Base-by-base conservation (phyloP, 1,139 yeast species). In the Saccharomyces uvarum region DNA sequence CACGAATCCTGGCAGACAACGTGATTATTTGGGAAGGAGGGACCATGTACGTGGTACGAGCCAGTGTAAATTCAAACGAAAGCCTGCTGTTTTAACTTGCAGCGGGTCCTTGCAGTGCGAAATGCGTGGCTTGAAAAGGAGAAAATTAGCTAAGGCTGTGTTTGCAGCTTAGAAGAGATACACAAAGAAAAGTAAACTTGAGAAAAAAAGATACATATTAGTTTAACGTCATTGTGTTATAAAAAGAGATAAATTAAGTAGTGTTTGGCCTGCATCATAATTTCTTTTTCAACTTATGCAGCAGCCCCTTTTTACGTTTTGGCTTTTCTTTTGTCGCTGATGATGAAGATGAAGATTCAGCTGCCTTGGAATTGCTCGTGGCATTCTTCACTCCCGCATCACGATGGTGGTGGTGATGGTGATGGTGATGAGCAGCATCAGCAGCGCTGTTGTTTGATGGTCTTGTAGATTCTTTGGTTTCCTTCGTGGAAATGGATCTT, bases 281-380 rank as follows among this genome's bases (percentile, higher is more conserved):
- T 44, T 58, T 59, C 50, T 59, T 53, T 49, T 57, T 60, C 19
- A 61, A 47, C 47, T 58, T 61, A 50, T 57, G 57, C 19, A 61
- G 53, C 48, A 61, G 52, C 2, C 59, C 56, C 41, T 56, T 57
- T 50, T 60, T 60, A 16, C 56, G 60, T 42, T 60, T 59, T 32
- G 54, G 47, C 14, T 53, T 57, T 28, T 38, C 54, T 8, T 44
- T 53, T 41, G 46, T 41, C 16, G 47, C 52, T n/a, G 48, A 38
- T 33, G 51, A 33, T 2, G 52, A 41, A 28, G 42, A 47, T 3
- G 49, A 51, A 26, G 56, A 52, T 52, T 47, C 48, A 13, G 29
- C 21, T 21, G 32, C 13, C 32, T 28, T 47, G 29, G 26, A 33
- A 32, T 24, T 33, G 50, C 16, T 51, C 27, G 49, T 49, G 49